These are phyloP conservation scores for Ilex aquifolium DNA, from an alignment of 257 asterid species.

Conservation along the genomic window DNA sequence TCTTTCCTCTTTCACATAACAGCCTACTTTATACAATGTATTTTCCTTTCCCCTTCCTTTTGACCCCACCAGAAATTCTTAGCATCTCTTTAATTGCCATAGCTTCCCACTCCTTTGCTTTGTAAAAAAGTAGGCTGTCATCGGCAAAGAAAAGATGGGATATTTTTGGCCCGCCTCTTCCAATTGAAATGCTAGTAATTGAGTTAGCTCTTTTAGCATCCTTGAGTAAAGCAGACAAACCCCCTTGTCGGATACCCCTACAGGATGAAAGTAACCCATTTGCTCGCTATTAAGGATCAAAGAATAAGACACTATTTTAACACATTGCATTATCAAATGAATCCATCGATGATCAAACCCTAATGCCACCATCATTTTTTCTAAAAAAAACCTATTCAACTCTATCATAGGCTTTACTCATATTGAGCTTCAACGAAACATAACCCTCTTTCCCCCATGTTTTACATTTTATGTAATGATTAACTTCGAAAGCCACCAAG, in stretches of 20 bases:
- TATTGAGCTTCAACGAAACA: neutral
- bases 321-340: too few relatives aligned
- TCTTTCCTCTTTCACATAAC: too few relatives aligned
- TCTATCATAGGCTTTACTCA: too few relatives aligned
- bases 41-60: too few relatives aligned
- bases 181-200: neutral
- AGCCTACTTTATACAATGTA: too few relatives aligned
- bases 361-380: neutral
- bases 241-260: neutral
- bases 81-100: too few relatives aligned
- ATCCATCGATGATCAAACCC: neutral
- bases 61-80: too few relatives aligned
- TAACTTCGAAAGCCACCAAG: neutral
- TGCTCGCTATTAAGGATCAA: neutral
- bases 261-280: neutral
- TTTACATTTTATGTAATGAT: neutral
- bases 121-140: neutral
- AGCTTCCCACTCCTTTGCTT: too few relatives aligned
- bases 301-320: neutral
- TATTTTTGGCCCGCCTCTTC: neutral
- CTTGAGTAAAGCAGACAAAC: neutral
- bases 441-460: neutral
- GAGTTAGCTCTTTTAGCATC: neutral
- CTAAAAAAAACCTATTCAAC: too few relatives aligned
- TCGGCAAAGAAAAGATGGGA: neutral